Percentiles rank a stretch among this genome's conserved stretches.
These are phyloP conservation scores for Nicotiana sylvestris DNA, from an alignment of 257 asterid species.

Conservation along the genomic window DNA sequence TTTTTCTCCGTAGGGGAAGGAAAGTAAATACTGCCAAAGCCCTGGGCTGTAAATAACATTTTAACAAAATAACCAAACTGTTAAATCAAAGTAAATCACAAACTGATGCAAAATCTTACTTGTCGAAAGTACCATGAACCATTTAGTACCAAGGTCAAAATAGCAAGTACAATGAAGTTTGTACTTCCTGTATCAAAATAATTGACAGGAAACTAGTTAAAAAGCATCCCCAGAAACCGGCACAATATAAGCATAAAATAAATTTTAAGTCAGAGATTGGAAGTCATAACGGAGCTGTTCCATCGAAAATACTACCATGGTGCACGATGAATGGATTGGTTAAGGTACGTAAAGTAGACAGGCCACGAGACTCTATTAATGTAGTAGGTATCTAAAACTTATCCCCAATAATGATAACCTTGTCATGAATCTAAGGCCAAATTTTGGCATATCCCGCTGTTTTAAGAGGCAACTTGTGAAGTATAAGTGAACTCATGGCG, in stretches of 20 bases:
- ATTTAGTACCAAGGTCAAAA: constrained; percentile 72
- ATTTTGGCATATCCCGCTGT: not conserved
- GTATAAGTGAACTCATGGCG: not conserved
- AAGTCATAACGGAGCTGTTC: not conserved
- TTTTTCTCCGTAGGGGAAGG: not conserved
- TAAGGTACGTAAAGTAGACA: not conserved
- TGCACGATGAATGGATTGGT: not conserved
- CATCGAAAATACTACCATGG: not conserved
- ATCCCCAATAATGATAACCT: not conserved
- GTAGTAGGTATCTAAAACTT: not conserved
- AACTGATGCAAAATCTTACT: constrained; percentile 31
- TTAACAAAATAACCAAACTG: not conserved
- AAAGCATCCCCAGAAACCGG: not conserved
- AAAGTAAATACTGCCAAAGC: not conserved
- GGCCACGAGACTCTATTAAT: not conserved
- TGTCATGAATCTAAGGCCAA: not conserved
- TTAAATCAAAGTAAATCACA: not conserved
- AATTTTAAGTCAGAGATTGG: not conserved
- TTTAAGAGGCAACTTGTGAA: not conserved
- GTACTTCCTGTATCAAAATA: constrained; percentile 60
- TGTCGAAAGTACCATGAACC: constrained; percentile 93
- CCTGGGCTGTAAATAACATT: not conserved
- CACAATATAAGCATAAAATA: not conserved
- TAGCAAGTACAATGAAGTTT: constrained; percentile 74
- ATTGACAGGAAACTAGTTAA: not conserved